phyloP scores from a whole-genome alignment of 2,329 filamentous ascomycete species.

The Metarhizium brunneum region DNA sequence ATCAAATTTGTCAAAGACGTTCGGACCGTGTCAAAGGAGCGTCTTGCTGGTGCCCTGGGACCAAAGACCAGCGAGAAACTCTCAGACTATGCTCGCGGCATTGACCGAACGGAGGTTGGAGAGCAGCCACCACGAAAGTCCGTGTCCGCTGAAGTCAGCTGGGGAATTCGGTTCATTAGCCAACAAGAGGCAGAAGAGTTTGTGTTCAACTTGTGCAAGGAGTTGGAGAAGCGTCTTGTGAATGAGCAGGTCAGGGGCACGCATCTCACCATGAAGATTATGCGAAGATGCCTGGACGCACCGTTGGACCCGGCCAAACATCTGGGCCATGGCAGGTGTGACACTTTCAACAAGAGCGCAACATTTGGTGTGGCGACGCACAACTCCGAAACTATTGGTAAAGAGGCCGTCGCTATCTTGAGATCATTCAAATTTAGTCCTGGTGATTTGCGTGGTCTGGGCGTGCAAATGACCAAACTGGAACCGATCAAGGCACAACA shows the following conservation, averaged over 20 bases:
- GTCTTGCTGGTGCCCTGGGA: conserved; percentile 62
- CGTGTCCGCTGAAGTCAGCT: conserved; percentile 94
- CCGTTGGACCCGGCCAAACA: conserved; percentile 89
- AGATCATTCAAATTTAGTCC: conserved; percentile 76
- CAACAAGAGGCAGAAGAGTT: conserved; percentile 94
- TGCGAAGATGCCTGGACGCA: conserved; percentile 77
- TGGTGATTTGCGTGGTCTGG: conserved; percentile 85
- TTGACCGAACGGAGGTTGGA: conserved; percentile 78
- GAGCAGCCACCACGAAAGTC: conserved; percentile 83
- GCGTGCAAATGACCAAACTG: conserved; percentile 87
- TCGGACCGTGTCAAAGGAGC: conserved; percentile 66
- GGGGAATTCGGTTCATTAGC: conserved; percentile 91
- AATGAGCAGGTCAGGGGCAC: conserved; percentile 81
- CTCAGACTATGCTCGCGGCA: conserved; percentile 81
- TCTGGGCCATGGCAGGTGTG: conserved; percentile 89
- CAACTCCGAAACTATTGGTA: conserved; percentile 58
- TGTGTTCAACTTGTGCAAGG: conserved; percentile 71
- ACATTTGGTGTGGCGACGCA: conserved; percentile 79
- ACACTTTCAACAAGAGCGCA: conserved; percentile 84
- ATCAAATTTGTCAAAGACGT: conserved; percentile 78
- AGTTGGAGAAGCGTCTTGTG: conserved; percentile 70
- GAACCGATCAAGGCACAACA: conserved; percentile 58
- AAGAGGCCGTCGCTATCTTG: conserved; percentile 78
- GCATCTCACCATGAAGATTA: conserved; percentile 89
- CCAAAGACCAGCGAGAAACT: conserved; percentile 90